These are phyloP conservation scores for Rhytidiadelphus loreus DNA, from an alignment of 225 moss, liverwort and hornwort species.

Conservation along the genomic window DNA sequence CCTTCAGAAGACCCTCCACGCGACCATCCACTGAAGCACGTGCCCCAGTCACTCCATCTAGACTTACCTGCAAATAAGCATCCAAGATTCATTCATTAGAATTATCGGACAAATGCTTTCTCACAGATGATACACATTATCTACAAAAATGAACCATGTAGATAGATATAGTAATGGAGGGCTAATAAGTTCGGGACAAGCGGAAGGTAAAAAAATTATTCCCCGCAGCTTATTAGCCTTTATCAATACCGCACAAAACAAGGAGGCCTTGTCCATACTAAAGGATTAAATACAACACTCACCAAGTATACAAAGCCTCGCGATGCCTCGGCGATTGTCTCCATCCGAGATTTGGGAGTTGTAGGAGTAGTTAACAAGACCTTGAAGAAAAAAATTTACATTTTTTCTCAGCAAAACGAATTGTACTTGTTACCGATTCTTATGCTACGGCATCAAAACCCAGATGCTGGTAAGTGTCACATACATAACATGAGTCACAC, in stretches of 20 bases:
- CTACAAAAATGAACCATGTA: not conserved
- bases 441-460: not conserved
- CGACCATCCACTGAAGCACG: conserved; percentile 49
- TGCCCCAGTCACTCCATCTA: conserved; percentile 82
- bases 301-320: conserved; percentile 88
- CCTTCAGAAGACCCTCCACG: conserved; percentile 61
- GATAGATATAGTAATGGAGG: not conserved
- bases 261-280: not conserved
- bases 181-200: not conserved
- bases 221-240: not conserved
- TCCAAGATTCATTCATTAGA: not conserved
- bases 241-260: not conserved
- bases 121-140: not conserved
- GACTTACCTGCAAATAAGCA: conserved; percentile 50
- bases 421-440: not conserved
- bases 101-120: not conserved
- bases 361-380: conserved; percentile 67
- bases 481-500: not conserved
- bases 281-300: not conserved
- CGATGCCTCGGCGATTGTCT: conserved; percentile 45
- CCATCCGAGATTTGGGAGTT: conserved; percentile 58
- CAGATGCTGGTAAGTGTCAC: not conserved
- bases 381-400: conserved; percentile 1
- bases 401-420: not conserved
- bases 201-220: not conserved